Percentiles rank a stretch among this genome's conserved stretches.
phyloP scores from a whole-genome alignment of 768 basidiomycete genomes.

The Trametes cubensis region DNA sequence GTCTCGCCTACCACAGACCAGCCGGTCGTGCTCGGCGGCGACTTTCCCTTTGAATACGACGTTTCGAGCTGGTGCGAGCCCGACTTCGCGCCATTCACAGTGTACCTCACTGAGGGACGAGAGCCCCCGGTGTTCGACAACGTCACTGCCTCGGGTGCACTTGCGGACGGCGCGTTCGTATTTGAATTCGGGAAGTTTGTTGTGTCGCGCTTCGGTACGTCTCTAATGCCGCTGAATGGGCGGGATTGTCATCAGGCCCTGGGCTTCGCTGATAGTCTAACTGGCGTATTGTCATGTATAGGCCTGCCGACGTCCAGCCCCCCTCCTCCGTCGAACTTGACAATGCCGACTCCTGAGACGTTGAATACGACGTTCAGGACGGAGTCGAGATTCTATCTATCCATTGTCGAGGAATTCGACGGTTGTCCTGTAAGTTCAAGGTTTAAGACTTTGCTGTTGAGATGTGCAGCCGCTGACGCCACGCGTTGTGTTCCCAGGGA shows the following conservation, averaged over 20 bases:
- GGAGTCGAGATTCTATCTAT: conserved; percentile 12
- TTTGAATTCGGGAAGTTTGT: conserved; percentile 24
- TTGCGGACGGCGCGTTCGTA: conserved; percentile 23
- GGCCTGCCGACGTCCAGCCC: conserved; percentile 18
- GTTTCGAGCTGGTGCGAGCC: conserved; percentile 25
- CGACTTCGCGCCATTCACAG: conserved; percentile 24
- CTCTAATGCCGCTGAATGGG: neutral
- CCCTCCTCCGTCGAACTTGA: conserved; percentile 21
- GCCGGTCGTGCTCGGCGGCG: conserved; percentile 12
- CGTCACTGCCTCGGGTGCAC: conserved; percentile 21
- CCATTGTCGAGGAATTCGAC: conserved; percentile 23
- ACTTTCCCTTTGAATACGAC: conserved; percentile 23
- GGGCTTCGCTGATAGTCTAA: neutral
- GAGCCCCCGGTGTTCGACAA: conserved; percentile 20
- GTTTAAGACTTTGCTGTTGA: neutral
- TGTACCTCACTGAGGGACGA: conserved; percentile 22
- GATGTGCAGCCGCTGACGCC: neutral
- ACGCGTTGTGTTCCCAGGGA: conserved; percentile 10
- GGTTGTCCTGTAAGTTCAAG: conserved; percentile 23
- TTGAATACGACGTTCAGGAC: neutral
- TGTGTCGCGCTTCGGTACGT: conserved; percentile 27
- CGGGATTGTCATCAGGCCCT: neutral
- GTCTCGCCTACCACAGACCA: conserved; percentile 7
- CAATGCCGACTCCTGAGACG: conserved; percentile 14
- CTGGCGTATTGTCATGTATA: neutral